Evolutionary conservation across 169 alveolate species (phyloP), one percentile per base, ranked within the genome.

Genomic region (Plasmodium inui): DNA sequence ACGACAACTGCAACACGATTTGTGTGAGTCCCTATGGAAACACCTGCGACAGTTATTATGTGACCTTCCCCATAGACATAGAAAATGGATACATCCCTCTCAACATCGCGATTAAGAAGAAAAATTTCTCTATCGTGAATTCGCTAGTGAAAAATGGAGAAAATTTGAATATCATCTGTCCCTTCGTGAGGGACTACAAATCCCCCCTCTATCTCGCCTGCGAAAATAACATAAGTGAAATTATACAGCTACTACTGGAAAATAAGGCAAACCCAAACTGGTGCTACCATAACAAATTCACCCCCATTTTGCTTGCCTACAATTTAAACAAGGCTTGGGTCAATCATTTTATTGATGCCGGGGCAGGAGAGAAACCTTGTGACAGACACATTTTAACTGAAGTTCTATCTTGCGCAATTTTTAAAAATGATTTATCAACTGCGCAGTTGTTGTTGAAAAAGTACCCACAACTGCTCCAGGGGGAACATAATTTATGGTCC

Each of bases 181-280:
- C 98, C 44, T 96, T 95, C 55, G 95, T 97, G 26, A 86, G 96
- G 86, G 93, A 95, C 41, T 97, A 96, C 93, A 97, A 97, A 83
- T 97, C 98, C 34, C 98, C 98, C n/a, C 92, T 97, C n/a, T 97
- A 96, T 88, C 89, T 97, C 26, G 98, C 98, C 9, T 97, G 98
- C 84, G 98, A 97, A 89, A 94, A 91, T 79, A 95, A 95, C 76
- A 93, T 94, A 44, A 88, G 94, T 46, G 98, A 95, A 84, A 95
- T 96, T 70, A 96, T 97, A 28, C 95, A 95, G 39, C 80, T 97
- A 84, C 76, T 96, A 26, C 94, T 97, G 83, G 96, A 97, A 84
- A 94, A 95, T 46, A 98, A 98, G 26, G 98, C 98, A 30, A 97
- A 97, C 82, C 97, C 98, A 32, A 97, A 97, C 83, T 97, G 98